Conservation (phyloP, 2,329 filamentous ascomycete species). For the Dactylonectria estremocensis region DNA sequence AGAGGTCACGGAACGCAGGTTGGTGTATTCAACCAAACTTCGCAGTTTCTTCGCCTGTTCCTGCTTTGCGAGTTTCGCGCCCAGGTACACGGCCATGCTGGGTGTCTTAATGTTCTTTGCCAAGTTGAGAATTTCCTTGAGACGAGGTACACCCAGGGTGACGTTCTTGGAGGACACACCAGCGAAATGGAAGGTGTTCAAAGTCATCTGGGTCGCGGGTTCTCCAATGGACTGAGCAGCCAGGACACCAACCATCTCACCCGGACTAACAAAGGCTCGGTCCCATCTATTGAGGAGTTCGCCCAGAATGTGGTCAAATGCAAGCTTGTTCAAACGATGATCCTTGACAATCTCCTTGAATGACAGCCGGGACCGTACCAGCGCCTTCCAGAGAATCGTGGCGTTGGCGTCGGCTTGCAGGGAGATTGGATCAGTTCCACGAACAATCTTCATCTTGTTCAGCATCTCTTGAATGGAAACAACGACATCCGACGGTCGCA, state of each 20-base stretch:
- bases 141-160: slow-evolving; percentile 96
- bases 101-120: slow-evolving; percentile 99
- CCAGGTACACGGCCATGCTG: slow-evolving; percentile 93
- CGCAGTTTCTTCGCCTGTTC: slow-evolving; percentile 88
- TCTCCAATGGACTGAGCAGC: slow-evolving; percentile 99
- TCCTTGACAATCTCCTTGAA: slow-evolving; percentile 94
- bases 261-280: slow-evolving; percentile 87
- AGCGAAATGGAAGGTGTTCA: slow-evolving; percentile 99
- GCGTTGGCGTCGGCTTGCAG: slow-evolving; percentile 89
- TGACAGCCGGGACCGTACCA: slow-evolving; percentile 88
- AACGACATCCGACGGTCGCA: slow-evolving; percentile 90
- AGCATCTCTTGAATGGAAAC: slow-evolving; percentile 83
- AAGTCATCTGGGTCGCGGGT: slow-evolving; percentile 98
- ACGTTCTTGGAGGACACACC: slow-evolving; percentile 99
- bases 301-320: slow-evolving; percentile 92
- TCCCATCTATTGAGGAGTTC: slow-evolving; percentile 92
- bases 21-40: slow-evolving; percentile 94
- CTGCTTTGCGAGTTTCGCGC: slow-evolving; percentile 75
- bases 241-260: slow-evolving; percentile 98
- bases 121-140: slow-evolving; percentile 99
- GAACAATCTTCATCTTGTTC: slow-evolving; percentile 85
- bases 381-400: slow-evolving; percentile 92
- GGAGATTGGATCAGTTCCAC: slow-evolving; percentile 86
- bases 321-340: slow-evolving; percentile 89
- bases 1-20: slow-evolving; percentile 89